Percentiles rank a stretch among this genome's conserved stretches.
phyloP scores from a whole-genome alignment of 2,329 filamentous ascomycete genomes.

The Madurella fahalii region DNA sequence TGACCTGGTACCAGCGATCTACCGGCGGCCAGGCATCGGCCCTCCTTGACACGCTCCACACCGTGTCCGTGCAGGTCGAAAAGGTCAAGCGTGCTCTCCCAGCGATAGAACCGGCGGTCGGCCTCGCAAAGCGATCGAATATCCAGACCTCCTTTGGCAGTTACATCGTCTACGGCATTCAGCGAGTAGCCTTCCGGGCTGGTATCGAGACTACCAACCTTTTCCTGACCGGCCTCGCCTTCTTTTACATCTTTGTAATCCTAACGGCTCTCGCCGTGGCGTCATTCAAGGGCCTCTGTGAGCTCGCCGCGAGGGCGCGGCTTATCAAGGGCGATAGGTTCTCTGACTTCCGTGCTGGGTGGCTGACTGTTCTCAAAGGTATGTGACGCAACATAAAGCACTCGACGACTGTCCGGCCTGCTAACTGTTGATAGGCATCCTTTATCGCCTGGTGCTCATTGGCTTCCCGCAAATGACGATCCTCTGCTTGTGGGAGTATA shows the following conservation, averaged over 20 bases:
- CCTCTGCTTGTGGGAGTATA: slow-evolving; percentile 82
- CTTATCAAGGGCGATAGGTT: slow-evolving; percentile 80
- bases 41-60: slow-evolving; percentile 64
- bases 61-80: slow-evolving; percentile 70
- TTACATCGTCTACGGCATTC: slow-evolving; percentile 65
- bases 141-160: slow-evolving; percentile 42
- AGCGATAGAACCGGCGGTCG: slow-evolving; percentile 28
- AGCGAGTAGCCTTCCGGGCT: slow-evolving; percentile 76
- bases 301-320: slow-evolving; percentile 63
- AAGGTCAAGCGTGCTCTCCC: slow-evolving; percentile 43
- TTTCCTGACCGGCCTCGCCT: slow-evolving; percentile 77
- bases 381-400: neutral
- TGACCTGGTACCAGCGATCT: slow-evolving; percentile 84
- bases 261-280: slow-evolving; percentile 66
- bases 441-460: slow-evolving; percentile 78
- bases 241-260: slow-evolving; percentile 74
- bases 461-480: slow-evolving; percentile 82
- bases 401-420: neutral
- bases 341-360: slow-evolving; percentile 81
- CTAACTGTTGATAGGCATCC: slow-evolving; percentile 43
- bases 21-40: slow-evolving; percentile 76
- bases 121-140: slow-evolving; percentile 36
- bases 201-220: slow-evolving; percentile 78
- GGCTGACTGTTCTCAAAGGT: slow-evolving; percentile 79
- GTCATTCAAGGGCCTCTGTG: slow-evolving; percentile 71